Conservation (phyloP, 2,329 filamentous ascomycete species). For the Neocatenulostroma microsporum region DNA sequence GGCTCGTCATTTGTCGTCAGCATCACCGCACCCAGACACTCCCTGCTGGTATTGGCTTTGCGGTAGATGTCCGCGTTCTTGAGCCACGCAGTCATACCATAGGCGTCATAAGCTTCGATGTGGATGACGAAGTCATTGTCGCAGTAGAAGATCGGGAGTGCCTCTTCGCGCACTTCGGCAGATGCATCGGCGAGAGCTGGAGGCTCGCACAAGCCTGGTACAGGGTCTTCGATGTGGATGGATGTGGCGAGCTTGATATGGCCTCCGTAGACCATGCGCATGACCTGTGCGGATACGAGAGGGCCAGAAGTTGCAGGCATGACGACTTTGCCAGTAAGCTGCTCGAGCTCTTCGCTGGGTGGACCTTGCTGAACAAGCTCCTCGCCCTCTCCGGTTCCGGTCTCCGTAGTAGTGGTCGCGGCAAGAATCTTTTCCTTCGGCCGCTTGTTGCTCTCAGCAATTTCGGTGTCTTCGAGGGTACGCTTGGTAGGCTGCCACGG, state of each 20-base stretch:
- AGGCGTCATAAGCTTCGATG: background rate
- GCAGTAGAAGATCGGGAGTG: slow-evolving; percentile 2
- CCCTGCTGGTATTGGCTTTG: background rate
- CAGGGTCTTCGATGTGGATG: background rate
- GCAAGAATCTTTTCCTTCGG: too few relatives aligned
- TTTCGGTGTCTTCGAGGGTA: too few relatives aligned
- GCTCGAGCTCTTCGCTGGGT: too few relatives aligned
- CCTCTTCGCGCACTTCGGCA: background rate
- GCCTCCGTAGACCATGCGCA: background rate
- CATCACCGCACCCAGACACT: background rate
- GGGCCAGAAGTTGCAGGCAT: too few relatives aligned
- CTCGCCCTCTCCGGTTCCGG: too few relatives aligned
- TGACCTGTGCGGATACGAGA: background rate
- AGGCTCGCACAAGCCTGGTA: background rate
- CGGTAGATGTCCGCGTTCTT: background rate
- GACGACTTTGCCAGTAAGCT: too few relatives aligned
- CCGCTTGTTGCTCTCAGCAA: too few relatives aligned
- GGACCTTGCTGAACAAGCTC: too few relatives aligned
- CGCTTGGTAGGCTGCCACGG: too few relatives aligned
- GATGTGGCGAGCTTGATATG: background rate
- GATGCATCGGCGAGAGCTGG: background rate
- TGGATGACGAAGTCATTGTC: slow-evolving; percentile 3
- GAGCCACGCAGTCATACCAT: background rate
- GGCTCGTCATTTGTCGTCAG: too few relatives aligned
- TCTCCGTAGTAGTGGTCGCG: too few relatives aligned